Evolutionary conservation across 2,329 filamentous ascomycete genomes (phyloP), one percentile per base, ranked within the genome.

Genomic region (Exophiala aquamarina): DNA sequence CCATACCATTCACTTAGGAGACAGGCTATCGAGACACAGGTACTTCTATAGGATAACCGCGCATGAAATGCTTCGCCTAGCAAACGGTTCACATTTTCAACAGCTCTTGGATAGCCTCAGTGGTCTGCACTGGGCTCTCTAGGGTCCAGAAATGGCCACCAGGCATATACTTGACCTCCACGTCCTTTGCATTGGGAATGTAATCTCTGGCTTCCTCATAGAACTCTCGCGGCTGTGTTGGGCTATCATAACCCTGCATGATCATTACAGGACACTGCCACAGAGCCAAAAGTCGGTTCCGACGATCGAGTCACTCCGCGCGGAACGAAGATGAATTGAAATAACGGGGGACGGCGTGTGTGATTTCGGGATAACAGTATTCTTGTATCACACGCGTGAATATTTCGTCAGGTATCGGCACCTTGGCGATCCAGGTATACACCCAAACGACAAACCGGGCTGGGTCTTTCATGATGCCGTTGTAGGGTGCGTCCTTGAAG

Each of bases 311-410:
- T 43, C 48, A 51, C 17, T 51, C 48, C 8, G 33, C n/a, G 13
- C 48, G 29, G 21, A 51, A 51, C 11, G 32, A 38, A 11, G 48
- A 51, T 7, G 43, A 47, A 38, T 51, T 51, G 19, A 51, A 51
- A 14, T 51, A 51, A 10, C 48, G 48, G 2, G 48, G 48, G 2
- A 51, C 43, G 3, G 48, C 48, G 2, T 17, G 9, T 2, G 37
- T 1, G 26, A 47, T 44, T 1, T 18, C 23, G 3, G 32, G 18
- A 18, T 47, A 51, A 1, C 37, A 46, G 18, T 17, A 51, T 17
- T 51, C 48, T 18, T 51, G 48, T 14, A 51, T 51, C 11, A 13
- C 2, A 3, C 48, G 37, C 13, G 13, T 19, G 7, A 51, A 9
- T 17, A 43, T 13, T 10, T 42, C 14, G 3, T 39, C 26, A 2